Evolutionary conservation across 2,329 filamentous ascomycete species (phyloP).

Genomic region (Diatrype stigma): DNA sequence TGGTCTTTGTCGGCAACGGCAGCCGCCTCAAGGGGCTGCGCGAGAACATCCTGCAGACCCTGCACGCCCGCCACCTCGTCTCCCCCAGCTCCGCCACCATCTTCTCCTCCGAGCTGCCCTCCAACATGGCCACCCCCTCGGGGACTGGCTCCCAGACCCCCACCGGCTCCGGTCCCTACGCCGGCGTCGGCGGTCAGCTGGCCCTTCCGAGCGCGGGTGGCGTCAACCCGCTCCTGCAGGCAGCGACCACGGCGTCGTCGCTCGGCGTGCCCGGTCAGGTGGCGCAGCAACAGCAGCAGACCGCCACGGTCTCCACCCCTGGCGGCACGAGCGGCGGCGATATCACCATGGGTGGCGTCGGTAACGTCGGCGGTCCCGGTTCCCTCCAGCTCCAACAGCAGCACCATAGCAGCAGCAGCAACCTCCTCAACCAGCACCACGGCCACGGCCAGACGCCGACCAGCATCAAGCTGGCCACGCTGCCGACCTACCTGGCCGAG

Average conservation of each 20-base stretch:
- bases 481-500: slow-evolving; percentile 83
- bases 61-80: slow-evolving; percentile 79
- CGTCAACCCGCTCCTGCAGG: slow-evolving; percentile 88
- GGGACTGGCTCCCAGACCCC: slow-evolving; percentile 92
- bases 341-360: not conserved
- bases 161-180: slow-evolving; percentile 56
- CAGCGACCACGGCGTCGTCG: slow-evolving; percentile 73
- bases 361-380: no score
- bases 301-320: no score
- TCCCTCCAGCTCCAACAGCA: slow-evolving; percentile 33
- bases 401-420: slow-evolving; percentile 27
- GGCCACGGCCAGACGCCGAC: slow-evolving; percentile 72
- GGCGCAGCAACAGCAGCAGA: slow-evolving; percentile 29
- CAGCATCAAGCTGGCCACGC: slow-evolving; percentile 70
- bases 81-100: slow-evolving; percentile 92
- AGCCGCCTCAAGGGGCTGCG: slow-evolving; percentile 71
- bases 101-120: slow-evolving; percentile 94
- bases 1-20: slow-evolving; percentile 90
- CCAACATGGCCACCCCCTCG: slow-evolving; percentile 83
- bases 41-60: slow-evolving; percentile 77
- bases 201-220: slow-evolving; percentile 44
- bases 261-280: slow-evolving; percentile 38
- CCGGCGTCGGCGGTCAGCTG: slow-evolving; percentile 30
- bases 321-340: no score
- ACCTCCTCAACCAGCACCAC: slow-evolving; percentile 37